Conservation (phyloP, 352 stramenopile species). For the Globisporangium rhizosaccharum region DNA sequence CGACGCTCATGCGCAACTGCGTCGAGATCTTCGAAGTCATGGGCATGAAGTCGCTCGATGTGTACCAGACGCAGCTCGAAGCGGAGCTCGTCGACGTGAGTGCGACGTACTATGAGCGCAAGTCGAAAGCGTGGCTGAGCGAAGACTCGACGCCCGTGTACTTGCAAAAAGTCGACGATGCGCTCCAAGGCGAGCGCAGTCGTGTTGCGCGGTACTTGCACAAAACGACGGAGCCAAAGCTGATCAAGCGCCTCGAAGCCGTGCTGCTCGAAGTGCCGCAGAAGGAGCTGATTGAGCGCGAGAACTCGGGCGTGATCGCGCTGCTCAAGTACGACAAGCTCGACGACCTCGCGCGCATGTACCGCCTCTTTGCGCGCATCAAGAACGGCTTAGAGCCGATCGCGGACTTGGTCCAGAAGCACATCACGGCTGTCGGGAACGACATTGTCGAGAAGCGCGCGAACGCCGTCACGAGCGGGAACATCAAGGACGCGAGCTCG, state of each 20-base stretch:
- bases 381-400: slow-evolving; percentile 96
- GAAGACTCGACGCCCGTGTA: slow-evolving; percentile 98
- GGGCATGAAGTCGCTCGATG: slow-evolving; percentile 94
- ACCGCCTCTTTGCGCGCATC: slow-evolving; percentile 94
- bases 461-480: slow-evolving; percentile 88
- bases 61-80: slow-evolving; percentile 97
- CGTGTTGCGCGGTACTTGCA: slow-evolving; percentile 97
- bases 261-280: slow-evolving; percentile 94
- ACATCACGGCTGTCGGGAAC: slow-evolving; percentile 90
- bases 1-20: slow-evolving; percentile 94
- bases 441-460: slow-evolving; percentile 85
- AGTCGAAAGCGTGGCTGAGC: slow-evolving; percentile 96
- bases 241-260: slow-evolving; percentile 91
- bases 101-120: slow-evolving; percentile 93
- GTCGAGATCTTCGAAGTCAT: slow-evolving; percentile 98
- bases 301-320: slow-evolving; percentile 94
- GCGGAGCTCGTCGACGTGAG: slow-evolving; percentile 90
- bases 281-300: slow-evolving; percentile 96
- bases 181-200: slow-evolving; percentile 68
- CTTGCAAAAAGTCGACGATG: slow-evolving; percentile 92
- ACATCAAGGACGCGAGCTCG: slow-evolving; percentile 87
- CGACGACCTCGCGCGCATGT: slow-evolving; percentile 97
- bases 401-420: slow-evolving; percentile 93
- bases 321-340: slow-evolving; percentile 97
- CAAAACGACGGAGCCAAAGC: slow-evolving; percentile 92